phyloP scores from a whole-genome alignment of 139 green algal genomes.

The Deuterostichococcus epilithicus region DNA sequence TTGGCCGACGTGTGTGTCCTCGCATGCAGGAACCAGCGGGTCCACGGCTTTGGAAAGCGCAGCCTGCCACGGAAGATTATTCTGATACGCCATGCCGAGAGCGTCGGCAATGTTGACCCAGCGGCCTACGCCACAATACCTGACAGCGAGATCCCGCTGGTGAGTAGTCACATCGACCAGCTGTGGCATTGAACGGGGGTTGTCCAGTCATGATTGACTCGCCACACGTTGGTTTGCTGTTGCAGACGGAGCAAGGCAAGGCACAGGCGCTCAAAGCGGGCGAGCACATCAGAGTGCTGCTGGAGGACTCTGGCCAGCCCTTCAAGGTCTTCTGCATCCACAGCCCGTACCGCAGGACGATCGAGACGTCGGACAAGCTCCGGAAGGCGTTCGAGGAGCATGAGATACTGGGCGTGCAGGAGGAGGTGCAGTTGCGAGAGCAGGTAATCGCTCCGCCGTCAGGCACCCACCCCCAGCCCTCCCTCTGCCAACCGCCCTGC shows the following conservation, averaged over 20 bases:
- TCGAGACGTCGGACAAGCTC: constrained; percentile 72
- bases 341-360: constrained; percentile 53
- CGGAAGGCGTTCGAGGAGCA: constrained; percentile 20
- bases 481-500: no score
- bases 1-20: no score
- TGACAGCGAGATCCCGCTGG: constrained; percentile 71
- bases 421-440: constrained; percentile 85
- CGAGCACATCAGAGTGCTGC: constrained; percentile 44
- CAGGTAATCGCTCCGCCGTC: constrained; percentile 12
- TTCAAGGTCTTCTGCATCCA: constrained; percentile 79
- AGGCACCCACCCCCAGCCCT: no score
- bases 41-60: constrained; percentile 6
- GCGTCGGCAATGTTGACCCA: constrained; percentile 82
- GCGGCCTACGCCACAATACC: constrained; percentile 73
- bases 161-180: no score
- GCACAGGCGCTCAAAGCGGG: constrained; percentile 71
- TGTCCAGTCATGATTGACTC: no score
- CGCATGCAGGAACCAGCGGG: no score
- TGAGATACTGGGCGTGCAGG: constrained; percentile 62
- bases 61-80: constrained; percentile 81
- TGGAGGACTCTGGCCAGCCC: constrained; percentile 40
- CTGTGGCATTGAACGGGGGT: no score
- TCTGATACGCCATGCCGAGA: constrained; percentile 86
- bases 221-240: neutral
- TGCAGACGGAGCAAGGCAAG: constrained; percentile 55